These are phyloP conservation scores for Tetrapyrgos nigripes DNA, from an alignment of 1,284 basidiomycete genomes.

Conservation along the genomic window DNA sequence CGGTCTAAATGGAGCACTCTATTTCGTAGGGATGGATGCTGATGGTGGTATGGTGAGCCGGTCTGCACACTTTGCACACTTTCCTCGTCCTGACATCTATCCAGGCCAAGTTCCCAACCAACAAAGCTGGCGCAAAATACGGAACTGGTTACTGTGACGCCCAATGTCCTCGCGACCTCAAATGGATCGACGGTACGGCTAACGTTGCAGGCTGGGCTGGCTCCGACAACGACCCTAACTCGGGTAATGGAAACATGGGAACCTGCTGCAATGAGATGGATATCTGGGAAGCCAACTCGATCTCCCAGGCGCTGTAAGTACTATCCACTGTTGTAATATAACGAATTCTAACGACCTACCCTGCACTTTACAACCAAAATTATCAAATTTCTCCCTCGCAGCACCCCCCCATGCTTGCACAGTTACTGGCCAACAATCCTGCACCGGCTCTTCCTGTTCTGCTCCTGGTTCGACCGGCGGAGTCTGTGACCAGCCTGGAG, in stretches of 20 bases:
- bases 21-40: slow-evolving; percentile 44
- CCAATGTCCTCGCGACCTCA: slow-evolving; percentile 56
- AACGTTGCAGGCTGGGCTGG: slow-evolving; percentile 27
- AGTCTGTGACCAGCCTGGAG: slow-evolving; percentile 49
- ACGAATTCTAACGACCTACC: no score
- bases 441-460: slow-evolving; percentile 40
- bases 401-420: slow-evolving; percentile 57
- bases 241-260: slow-evolving; percentile 47
- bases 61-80: not conserved
- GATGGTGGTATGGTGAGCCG: slow-evolving; percentile 47
- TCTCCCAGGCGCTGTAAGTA: slow-evolving; percentile 43
- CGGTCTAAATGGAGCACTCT: slow-evolving; percentile 39
- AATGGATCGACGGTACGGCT: slow-evolving; percentile 56
- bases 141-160: slow-evolving; percentile 60
- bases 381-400: no score
- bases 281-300: slow-evolving; percentile 63
- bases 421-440: slow-evolving; percentile 43
- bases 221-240: slow-evolving; percentile 31
- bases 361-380: no score
- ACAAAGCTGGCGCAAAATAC: slow-evolving; percentile 58
- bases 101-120: slow-evolving; percentile 38
- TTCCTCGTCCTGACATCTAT: not conserved
- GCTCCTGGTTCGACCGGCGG: slow-evolving; percentile 33
- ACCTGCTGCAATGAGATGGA: slow-evolving; percentile 67
- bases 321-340: no score